Evolutionary conservation across 2,329 filamentous ascomycete species (phyloP).

Genomic region (Tolypocladium cylindrosporum): DNA sequence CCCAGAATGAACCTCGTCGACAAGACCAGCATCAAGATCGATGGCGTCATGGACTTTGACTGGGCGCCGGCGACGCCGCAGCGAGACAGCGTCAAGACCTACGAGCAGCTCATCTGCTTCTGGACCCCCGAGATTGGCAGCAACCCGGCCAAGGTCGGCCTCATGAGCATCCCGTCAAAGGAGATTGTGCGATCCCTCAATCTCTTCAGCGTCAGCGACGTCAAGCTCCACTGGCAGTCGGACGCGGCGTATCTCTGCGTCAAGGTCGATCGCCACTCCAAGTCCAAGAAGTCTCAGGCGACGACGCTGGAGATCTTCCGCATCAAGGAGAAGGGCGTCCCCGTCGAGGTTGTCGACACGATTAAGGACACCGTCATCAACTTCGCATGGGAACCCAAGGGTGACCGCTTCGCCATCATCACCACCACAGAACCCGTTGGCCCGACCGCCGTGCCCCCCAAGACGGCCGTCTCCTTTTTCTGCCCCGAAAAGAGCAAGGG

Average conservation of each 20-base stretch:
- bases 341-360: slow-evolving; percentile 93
- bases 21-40: slow-evolving; percentile 90
- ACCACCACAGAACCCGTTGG: slow-evolving; percentile 78
- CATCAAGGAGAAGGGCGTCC: slow-evolving; percentile 92
- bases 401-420: slow-evolving; percentile 93
- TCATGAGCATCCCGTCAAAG: slow-evolving; percentile 95
- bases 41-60: slow-evolving; percentile 95
- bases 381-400: slow-evolving; percentile 98
- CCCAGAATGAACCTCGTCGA: slow-evolving; percentile 84
- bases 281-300: slow-evolving; percentile 95
- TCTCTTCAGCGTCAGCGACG: slow-evolving; percentile 95
- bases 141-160: slow-evolving; percentile 91
- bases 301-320: slow-evolving; percentile 99
- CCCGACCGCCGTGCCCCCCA: slow-evolving; percentile 74
- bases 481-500: slow-evolving; percentile 92
- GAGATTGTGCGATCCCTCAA: slow-evolving; percentile 90
- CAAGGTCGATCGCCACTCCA: slow-evolving; percentile 97
- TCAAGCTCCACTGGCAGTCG: slow-evolving; percentile 98
- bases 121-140: slow-evolving; percentile 98
- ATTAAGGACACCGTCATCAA: slow-evolving; percentile 99
- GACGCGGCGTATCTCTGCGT: slow-evolving; percentile 90
- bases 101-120: slow-evolving; percentile 95
- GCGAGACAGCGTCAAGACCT: slow-evolving; percentile 77
- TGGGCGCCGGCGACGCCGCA: slow-evolving; percentile 81
- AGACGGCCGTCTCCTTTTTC: slow-evolving; percentile 94